phyloP scores from a whole-genome alignment of 2,329 filamentous ascomycete species.

The Hypoxylon sp. region DNA sequence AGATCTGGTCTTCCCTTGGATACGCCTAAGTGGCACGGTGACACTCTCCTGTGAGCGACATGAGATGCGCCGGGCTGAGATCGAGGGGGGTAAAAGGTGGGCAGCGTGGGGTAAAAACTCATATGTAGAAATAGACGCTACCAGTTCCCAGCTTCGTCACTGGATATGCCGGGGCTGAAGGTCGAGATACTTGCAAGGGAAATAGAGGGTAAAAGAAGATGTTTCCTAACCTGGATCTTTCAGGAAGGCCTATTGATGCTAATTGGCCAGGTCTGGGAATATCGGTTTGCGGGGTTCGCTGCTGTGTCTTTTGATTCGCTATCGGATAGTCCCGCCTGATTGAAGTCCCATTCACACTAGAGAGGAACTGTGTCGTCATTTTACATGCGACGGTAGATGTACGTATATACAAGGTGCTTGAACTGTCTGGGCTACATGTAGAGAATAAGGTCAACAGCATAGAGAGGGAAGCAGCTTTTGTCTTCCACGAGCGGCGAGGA shows the following conservation, averaged over 20 bases:
- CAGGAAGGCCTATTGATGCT: slow-evolving; percentile 12
- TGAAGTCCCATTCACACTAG: not conserved
- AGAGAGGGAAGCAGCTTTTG: not conserved
- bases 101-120: not conserved
- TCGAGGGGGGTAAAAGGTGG: not conserved
- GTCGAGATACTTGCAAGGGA: not conserved
- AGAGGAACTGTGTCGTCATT: slow-evolving; percentile 25
- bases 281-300: slow-evolving; percentile 26
- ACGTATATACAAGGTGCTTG: not conserved
- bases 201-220: not conserved
- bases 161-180: not conserved
- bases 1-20: not conserved
- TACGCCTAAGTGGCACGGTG: not conserved
- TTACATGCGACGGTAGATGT: not conserved
- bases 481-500: not conserved
- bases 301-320: slow-evolving; percentile 19
- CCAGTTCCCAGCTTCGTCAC: slow-evolving; percentile 3
- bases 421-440: too few species aligned
- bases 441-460: not conserved
- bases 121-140: not conserved
- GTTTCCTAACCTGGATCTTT: slow-evolving; percentile 28
- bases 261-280: slow-evolving; percentile 20
- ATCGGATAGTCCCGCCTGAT: slow-evolving; percentile 13
- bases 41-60: not conserved
- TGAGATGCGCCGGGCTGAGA: not conserved